These are phyloP conservation scores for Hanseniaspora singularis DNA, from an alignment of 805 yeast species.

Conservation along the genomic window DNA sequence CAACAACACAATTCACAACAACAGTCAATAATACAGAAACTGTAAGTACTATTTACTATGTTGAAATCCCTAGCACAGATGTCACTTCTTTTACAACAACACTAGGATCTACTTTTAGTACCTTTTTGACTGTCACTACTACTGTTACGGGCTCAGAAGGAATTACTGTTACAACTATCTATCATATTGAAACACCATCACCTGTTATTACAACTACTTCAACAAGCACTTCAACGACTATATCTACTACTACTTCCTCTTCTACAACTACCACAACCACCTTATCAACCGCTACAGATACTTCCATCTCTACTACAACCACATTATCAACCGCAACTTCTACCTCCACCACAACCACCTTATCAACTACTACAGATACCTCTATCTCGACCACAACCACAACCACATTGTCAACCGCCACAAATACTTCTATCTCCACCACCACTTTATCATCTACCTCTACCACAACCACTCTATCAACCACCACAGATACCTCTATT, in stretches of 20 bases:
- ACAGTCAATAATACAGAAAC: constrained; percentile 17
- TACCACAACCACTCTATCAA: background rate
- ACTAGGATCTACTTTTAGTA: background rate
- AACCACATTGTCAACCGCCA: constrained; percentile 2
- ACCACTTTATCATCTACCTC: background rate
- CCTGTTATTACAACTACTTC: background rate
- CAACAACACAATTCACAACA: constrained; percentile 19
- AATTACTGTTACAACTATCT: background rate
- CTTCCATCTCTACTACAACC: too few species aligned
- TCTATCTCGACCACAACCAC: background rate
- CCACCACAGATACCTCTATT: too few species aligned
- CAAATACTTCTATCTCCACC: constrained; percentile 1
- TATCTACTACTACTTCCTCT: constrained; percentile 7
- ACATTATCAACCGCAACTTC: too few species aligned
- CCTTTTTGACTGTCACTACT: background rate
- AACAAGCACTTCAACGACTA: constrained; percentile 11
- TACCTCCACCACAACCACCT: too few species aligned
- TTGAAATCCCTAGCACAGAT: background rate
- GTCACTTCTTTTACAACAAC: background rate
- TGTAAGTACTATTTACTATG: background rate
- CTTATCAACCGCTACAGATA: too few species aligned
- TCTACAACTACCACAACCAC: constrained; percentile 16
- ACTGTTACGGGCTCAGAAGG: background rate
- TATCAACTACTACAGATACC: too few species aligned
- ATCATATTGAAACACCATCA: background rate